Percentiles rank a stretch among this genome's conserved stretches.
phyloP scores from a whole-genome alignment of 1,139 yeast genomes.

The Maudiozyma humilis region DNA sequence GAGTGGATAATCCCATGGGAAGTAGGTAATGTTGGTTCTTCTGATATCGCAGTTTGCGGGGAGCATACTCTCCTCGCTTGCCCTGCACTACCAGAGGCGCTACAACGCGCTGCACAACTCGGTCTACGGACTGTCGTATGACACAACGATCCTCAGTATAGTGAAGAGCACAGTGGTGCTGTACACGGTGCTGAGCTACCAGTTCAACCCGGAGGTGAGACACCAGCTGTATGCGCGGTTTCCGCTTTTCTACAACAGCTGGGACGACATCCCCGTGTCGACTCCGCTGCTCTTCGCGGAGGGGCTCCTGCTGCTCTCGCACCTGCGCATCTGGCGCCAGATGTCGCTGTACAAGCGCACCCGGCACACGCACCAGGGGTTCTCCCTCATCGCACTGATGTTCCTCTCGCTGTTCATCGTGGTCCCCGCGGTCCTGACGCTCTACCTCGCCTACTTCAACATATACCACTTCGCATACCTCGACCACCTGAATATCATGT shows the following conservation, averaged over 20 bases:
- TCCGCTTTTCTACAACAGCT: constrained; percentile 23
- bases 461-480: constrained; percentile 19
- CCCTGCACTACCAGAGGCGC: constrained; percentile 21
- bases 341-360: constrained; percentile 19
- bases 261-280: constrained; percentile 18
- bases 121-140: constrained; percentile 30
- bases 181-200: constrained; percentile 22
- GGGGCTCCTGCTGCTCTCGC: constrained; percentile 6
- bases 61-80: constrained; percentile 5
- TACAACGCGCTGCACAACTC: constrained; percentile 27
- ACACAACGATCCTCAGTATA: constrained; percentile 19
- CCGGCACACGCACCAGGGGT: constrained; percentile 25
- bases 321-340: constrained; percentile 17
- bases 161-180: constrained; percentile 14
- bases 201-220: constrained; percentile 16
- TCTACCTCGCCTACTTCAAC: constrained; percentile 1
- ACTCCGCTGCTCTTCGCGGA: constrained; percentile 14
- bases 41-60: constrained; percentile 2
- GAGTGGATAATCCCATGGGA: too few species aligned
- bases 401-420: constrained; percentile 14
- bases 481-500: constrained; percentile 31
- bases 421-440: constrained; percentile 3
- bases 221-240: constrained; percentile 20
- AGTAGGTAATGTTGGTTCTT: neutral
- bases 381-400: constrained; percentile 16